Base-by-base conservation (phyloP, 305 asterid species). In the Fraxinus nigra region DNA sequence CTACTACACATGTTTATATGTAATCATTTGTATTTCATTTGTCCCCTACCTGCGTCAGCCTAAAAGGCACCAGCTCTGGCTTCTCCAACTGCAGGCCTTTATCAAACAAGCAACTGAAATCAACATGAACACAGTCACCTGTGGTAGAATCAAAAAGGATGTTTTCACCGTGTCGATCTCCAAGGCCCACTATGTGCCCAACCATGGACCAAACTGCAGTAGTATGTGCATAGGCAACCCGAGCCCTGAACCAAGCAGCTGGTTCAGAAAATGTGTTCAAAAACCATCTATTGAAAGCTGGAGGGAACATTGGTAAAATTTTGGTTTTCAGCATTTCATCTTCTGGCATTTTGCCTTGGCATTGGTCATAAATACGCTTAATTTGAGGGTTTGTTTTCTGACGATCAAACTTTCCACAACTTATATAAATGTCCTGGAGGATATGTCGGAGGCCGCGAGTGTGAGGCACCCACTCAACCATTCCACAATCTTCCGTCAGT, bases 201-300 rank as follows among this genome's bases (percentile, higher is more conserved):
- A 94, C 99, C 99, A 96, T 96, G 81, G 99, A 94, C 99, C 99
- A 94, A 83, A 96, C 99, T 67, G 99, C 99, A 81, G 97, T 91
- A 79, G 98, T 94, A 85, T 94, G 99, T 40, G 98, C 95, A 88
- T 93, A 96, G 78, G 99, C 95, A 84, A 90, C 86, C 14, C 99
- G 93, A 73, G 98, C 98, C 89, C 98, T 93, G 87, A 96, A 96
- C 99, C 99, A 96, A 84, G 93, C 93, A 86, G 99, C 99, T 81
- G 99, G 99, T 84, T 96, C 99, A 13, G 98, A 93, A 84, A 96
- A 96, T 73, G 97, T 94, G 90, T 94, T 94, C 72, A 93, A 85
- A 84, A 94, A 96, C 99, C 99, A 96, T 88, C 89, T 96, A 84
- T 93, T 98, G 89, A 96, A 96, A 61, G 88, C 94, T 76, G 99